A percentile compares a stretch with the other conserved stretches of the same genome.
Conservation (phyloP, 129 eudicot species). For the Chrysanthemum lavandulifolium region DNA sequence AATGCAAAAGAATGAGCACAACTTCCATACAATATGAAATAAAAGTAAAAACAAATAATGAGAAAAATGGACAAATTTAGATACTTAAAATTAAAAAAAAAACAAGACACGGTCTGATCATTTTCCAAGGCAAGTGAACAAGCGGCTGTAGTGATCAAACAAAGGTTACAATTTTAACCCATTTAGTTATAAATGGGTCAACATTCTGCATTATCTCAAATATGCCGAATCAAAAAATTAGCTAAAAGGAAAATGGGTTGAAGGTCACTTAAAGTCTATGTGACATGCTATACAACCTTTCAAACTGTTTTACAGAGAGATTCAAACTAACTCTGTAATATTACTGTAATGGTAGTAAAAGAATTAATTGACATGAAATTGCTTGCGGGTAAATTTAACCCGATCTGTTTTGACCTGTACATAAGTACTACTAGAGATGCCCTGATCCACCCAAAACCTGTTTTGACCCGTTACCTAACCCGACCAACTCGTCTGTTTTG, state of each 20-base stretch:
- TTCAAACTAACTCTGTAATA: too few species aligned
- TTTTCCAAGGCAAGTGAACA: neutral
- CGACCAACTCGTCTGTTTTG: neutral
- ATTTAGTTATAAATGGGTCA: neutral
- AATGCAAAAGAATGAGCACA: slow-evolving; percentile 2
- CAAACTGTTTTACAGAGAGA: too few species aligned
- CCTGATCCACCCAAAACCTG: too few species aligned
- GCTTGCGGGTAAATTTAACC: too few species aligned
- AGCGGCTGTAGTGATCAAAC: too few species aligned
- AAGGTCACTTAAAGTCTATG: neutral
- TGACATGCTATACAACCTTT: too few species aligned
- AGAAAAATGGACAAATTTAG: neutral
- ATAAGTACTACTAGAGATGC: too few species aligned
- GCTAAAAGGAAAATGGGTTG: neutral
- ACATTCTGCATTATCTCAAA: neutral
- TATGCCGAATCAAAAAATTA: neutral
- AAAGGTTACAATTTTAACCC: neutral
- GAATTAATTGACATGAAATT: too few species aligned
- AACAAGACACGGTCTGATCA: neutral
- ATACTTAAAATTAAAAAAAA: neutral
- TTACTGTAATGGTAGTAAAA: too few species aligned
- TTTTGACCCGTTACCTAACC: too few species aligned
- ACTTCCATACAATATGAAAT: neutral
- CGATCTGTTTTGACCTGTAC: too few species aligned
- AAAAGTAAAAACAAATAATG: neutral